Base-by-base conservation (phyloP, 345 rosid genomes). In the Alliaria petiolata region DNA sequence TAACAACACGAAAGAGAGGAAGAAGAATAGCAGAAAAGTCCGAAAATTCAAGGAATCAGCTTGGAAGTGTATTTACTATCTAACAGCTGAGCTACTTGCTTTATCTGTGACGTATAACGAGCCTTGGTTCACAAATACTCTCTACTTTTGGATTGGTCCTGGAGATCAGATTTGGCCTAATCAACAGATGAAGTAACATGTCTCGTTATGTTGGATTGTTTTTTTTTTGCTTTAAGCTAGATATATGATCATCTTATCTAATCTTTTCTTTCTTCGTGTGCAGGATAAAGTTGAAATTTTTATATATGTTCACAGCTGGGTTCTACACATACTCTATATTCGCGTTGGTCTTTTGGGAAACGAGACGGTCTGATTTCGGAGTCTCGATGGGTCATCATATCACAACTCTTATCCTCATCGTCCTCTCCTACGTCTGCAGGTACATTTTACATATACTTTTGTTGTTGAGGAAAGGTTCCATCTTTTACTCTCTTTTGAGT, bases 351-450 rank as follows among this genome's bases (percentile, higher is more conserved):
- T 95, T 90, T 75, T 95, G 99, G 99, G 99, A 95, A 79, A 95
- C 99, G 65, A 87, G 98, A 80, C 87, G 99, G n/a, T 88, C 97
- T 10, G 99, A 95, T 79, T 95, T 95, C 54, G 97, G 98, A 19
- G 98, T 95, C 76, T 95, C 98, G 0, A 95, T 95, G 98, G 74
- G 92, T 57, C 99, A 95, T 85, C 99, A 95, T 81, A 82, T 95
- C 57, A 93, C 97, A 22, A 88, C 96, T 61, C 72, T 84, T 62
- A 74, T 81, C 56, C 97, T 95, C 51, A 85, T 95, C 49, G 81
- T 92, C 70, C 84, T 95, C 26, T 95, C 99, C 30, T 95, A 95
- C 86, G 62, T 90, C 55, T 81, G 83, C 61, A 90, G 99, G 99
- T 87, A 28, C 31, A 28, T 28, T 1, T 4, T 28, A 34, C 38